Evolutionary conservation across 1,139 yeast genomes (phyloP).

Genomic region (Geotrichum restrictum): DNA sequence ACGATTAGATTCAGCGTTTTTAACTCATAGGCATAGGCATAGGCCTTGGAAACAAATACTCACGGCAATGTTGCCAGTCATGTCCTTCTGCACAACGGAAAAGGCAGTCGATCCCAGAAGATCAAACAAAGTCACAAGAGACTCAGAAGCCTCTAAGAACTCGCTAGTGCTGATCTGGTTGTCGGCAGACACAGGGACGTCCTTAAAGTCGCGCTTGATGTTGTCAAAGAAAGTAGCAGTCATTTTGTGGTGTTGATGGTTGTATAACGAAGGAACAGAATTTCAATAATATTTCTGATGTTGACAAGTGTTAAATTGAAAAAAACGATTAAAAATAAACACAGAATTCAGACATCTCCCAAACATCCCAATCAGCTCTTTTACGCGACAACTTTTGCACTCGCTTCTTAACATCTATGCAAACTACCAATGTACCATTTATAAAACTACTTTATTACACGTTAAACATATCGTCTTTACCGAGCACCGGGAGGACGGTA

Average conservation of each 20-base stretch:
- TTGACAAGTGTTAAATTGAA: background rate
- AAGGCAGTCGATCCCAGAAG: slow-evolving; percentile 83
- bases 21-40: too few relatives aligned
- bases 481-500: slow-evolving; percentile 9
- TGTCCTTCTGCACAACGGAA: slow-evolving; percentile 78
- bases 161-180: slow-evolving; percentile 64
- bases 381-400: too few relatives aligned
- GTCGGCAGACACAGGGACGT: slow-evolving; percentile 56
- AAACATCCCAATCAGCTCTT: too few relatives aligned
- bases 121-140: slow-evolving; percentile 77
- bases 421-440: too few relatives aligned
- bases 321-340: background rate
- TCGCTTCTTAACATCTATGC: background rate
- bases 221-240: slow-evolving; percentile 64
- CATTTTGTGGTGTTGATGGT: slow-evolving; percentile 8
- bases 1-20: too few relatives aligned
- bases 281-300: background rate
- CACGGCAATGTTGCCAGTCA: slow-evolving; percentile 73
- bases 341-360: background rate
- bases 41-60: slow-evolving; percentile 7
- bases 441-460: too few relatives aligned
- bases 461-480: background rate
- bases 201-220: slow-evolving; percentile 67
- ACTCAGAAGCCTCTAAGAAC: slow-evolving; percentile 79
- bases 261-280: background rate